Evolutionary conservation across 2,329 filamentous ascomycete species (phyloP).

Genomic region (Sordariomycetes sp.): DNA sequence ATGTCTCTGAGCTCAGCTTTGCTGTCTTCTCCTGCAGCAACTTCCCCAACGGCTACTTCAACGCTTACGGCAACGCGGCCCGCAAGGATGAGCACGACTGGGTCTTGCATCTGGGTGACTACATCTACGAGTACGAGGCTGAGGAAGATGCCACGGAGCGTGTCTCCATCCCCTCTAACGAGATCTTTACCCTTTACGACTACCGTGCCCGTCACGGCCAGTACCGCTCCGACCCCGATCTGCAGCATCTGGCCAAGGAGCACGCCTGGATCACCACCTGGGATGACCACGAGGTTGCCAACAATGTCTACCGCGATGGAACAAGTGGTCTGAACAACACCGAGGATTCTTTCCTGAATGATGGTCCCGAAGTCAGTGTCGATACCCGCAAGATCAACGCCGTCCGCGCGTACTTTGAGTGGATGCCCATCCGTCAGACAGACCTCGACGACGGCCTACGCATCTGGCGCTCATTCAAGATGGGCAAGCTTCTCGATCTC

Average conservation of each 20-base stretch:
- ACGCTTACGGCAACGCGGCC: conserved; percentile 48
- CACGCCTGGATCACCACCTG: conserved; percentile 36
- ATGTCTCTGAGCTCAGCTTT: conserved; percentile 47
- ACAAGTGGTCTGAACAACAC: conserved; percentile 54
- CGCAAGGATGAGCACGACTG: conserved; percentile 52
- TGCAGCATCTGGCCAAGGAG: conserved; percentile 28
- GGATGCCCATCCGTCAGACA: conserved; percentile 42
- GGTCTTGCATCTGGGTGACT: conserved; percentile 50
- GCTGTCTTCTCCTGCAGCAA: conserved; percentile 67
- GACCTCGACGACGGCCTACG: conserved; percentile 62
- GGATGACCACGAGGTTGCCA: conserved; percentile 43
- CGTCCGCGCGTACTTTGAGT: conserved; percentile 61
- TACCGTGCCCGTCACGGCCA: conserved; percentile 31
- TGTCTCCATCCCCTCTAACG: conserved; percentile 15
- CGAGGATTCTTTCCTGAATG: conserved; percentile 52
- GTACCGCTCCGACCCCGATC: conserved; percentile 30
- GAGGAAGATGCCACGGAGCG: conserved; percentile 14
- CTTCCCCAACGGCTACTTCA: conserved; percentile 49
- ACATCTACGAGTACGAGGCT: conserved; percentile 63
- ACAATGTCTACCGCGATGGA: conserved; percentile 59
- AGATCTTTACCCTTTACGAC: conserved; percentile 26
- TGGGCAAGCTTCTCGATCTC: conserved; percentile 57
- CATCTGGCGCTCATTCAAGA: conserved; percentile 58
- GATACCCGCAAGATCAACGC: conserved; percentile 67
- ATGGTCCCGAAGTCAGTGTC: conserved; percentile 48